These are phyloP conservation scores for Volutella citrinella DNA, from an alignment of 2,329 filamentous ascomycete genomes.

Conservation along the genomic window DNA sequence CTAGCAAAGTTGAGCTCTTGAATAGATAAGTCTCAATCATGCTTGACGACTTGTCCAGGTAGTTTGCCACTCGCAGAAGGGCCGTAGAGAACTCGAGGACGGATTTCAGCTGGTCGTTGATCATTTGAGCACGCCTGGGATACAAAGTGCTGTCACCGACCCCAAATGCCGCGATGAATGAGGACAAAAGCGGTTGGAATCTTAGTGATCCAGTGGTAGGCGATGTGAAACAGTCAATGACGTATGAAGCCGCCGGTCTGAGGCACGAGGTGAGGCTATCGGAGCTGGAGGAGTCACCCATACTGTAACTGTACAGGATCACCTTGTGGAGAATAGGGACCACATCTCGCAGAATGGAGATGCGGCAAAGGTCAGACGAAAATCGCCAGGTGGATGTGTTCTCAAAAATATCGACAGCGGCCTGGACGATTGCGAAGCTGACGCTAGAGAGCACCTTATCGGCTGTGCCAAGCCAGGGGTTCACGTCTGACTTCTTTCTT, in stretches of 20 bases:
- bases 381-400: constrained; percentile 87
- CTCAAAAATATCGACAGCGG: constrained; percentile 79
- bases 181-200: constrained; percentile 72
- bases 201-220: constrained; percentile 66
- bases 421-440: constrained; percentile 69
- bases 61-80: constrained; percentile 67
- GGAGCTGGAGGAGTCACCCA: constrained; percentile 57
- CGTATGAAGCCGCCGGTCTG: constrained; percentile 68
- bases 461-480: constrained; percentile 68
- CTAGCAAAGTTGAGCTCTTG: constrained; percentile 72
- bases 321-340: constrained; percentile 69
- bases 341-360: constrained; percentile 65
- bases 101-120: constrained; percentile 60
- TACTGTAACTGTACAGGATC: constrained; percentile 69
- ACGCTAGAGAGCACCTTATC: constrained; percentile 74
- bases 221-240: constrained; percentile 74
- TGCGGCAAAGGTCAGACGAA: constrained; percentile 62
- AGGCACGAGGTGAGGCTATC: constrained; percentile 58
- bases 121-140: constrained; percentile 49
- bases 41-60: constrained; percentile 60
- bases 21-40: constrained; percentile 77
- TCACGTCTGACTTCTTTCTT: constrained; percentile 45
- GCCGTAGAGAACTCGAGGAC: constrained; percentile 65
- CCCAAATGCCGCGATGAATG: constrained; percentile 50
- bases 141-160: constrained; percentile 63